Conservation (phyloP, 2,329 filamentous ascomycete genomes). For the Neonectria ditissima region DNA sequence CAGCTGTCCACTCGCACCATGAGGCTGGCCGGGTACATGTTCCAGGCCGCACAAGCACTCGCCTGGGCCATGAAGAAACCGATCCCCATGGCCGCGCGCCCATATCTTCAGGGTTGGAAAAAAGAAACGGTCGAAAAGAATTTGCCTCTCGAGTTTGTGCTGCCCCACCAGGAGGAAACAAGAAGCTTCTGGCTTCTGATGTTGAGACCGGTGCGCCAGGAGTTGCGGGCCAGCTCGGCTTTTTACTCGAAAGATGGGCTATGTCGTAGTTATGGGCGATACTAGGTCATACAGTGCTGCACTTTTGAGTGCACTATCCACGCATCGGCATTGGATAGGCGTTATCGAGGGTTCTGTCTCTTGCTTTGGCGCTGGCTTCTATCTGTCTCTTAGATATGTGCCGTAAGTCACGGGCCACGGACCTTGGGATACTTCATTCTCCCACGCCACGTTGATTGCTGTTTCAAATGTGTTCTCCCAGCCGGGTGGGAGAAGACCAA, state of each 20-base stretch:
- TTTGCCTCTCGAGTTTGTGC: not conserved
- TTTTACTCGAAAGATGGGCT: not conserved
- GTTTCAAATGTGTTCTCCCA: too few relatives aligned
- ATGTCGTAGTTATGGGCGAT: too few relatives aligned
- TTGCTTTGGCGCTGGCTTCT: too few relatives aligned
- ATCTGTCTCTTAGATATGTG: too few relatives aligned
- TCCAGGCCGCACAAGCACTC: not conserved
- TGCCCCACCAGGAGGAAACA: not conserved
- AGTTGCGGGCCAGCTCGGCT: not conserved
- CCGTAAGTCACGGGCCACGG: too few relatives aligned
- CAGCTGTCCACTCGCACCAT: not conserved
- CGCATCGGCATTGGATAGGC: too few relatives aligned
- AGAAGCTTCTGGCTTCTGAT: not conserved
- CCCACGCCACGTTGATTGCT: too few relatives aligned
- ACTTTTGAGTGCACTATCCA: too few relatives aligned
- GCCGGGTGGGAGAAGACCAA: too few relatives aligned
- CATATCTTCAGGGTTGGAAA: not conserved
- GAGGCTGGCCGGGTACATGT: not conserved
- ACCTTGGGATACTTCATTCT: too few relatives aligned
- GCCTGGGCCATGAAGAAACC: conserved; percentile 4
- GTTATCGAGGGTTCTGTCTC: too few relatives aligned
- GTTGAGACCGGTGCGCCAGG: not conserved
- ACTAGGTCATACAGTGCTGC: too few relatives aligned
- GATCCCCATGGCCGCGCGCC: not conserved
- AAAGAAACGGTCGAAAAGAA: not conserved